Conservation (phyloP, 1,284 basidiomycete species). For the Laetiporus sulphureus region DNA sequence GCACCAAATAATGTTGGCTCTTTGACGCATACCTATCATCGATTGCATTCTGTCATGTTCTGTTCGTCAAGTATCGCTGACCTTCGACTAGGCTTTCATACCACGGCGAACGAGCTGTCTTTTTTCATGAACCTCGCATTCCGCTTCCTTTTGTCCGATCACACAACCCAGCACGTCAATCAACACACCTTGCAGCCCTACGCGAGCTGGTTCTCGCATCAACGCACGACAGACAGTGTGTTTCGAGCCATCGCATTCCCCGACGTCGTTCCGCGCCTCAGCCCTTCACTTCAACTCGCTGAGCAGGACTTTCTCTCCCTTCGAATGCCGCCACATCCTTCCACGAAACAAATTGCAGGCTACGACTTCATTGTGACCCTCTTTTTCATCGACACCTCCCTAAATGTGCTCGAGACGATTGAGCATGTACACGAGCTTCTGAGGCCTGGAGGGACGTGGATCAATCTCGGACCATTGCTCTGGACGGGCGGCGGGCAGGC, state of each 20-base stretch:
- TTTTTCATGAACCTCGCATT: conserved; percentile 58
- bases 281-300: conserved; percentile 31
- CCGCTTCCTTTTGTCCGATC: conserved; percentile 45
- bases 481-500: conserved; percentile 52
- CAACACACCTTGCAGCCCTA: conserved; percentile 53
- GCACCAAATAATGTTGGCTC: no score
- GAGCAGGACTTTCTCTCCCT: conserved; percentile 50
- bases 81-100: conserved; percentile 49
- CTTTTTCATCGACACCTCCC: conserved; percentile 67
- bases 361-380: conserved; percentile 59
- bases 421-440: conserved; percentile 47
- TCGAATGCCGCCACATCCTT: conserved; percentile 8
- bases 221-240: conserved; percentile 39
- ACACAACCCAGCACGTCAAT: conserved; percentile 31
- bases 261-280: conserved; percentile 47
- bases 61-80: no score
- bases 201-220: conserved; percentile 64
- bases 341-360: conserved; percentile 16
- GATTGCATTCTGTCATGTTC: no score
- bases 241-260: conserved; percentile 52
- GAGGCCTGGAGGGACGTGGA: conserved; percentile 54
- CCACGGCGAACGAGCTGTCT: conserved; percentile 55
- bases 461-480: conserved; percentile 61
- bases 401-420: conserved; percentile 48
- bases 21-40: no score